Conservation (phyloP, 768 basidiomycete genomes). For the Suillus alpinus region DNA sequence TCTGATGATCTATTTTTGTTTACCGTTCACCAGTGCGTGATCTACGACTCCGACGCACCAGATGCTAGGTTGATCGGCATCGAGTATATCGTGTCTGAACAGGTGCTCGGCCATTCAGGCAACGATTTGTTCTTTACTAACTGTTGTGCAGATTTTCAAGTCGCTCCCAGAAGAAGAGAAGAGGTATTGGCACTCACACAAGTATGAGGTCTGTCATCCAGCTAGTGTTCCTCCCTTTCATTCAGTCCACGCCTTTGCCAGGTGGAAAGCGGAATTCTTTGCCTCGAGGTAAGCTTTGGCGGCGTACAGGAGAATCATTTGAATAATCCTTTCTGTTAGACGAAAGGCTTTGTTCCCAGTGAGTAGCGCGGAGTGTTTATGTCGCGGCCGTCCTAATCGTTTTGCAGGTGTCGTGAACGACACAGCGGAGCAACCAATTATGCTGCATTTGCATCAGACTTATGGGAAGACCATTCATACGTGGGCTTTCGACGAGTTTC, state of each 20-base stretch:
- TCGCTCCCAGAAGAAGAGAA: conserved; percentile 44
- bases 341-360: conserved; percentile 26
- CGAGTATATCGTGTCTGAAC: conserved; percentile 49
- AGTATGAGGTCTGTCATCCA: conserved; percentile 36
- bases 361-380: neutral
- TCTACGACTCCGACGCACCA: conserved; percentile 40
- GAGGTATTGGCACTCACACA: conserved; percentile 54
- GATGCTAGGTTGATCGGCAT: conserved; percentile 51
- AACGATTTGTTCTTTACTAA: neutral
- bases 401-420: conserved; percentile 29
- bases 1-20: neutral
- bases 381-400: neutral
- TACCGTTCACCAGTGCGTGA: conserved; percentile 34
- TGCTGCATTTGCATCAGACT: conserved; percentile 44
- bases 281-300: conserved; percentile 23
- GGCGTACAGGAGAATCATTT: neutral
- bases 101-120: conserved; percentile 18
- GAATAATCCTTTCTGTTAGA: conserved; percentile 8
- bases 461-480: conserved; percentile 47
- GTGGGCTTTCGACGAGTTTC: conserved; percentile 36
- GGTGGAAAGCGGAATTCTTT: conserved; percentile 34
- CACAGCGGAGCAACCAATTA: conserved; percentile 35
- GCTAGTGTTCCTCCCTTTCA: neutral
- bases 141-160: conserved; percentile 31
- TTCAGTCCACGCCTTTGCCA: conserved; percentile 20